phyloP scores from a whole-genome alignment of 176 grass and related monocot species.

The Poa pratensis region DNA sequence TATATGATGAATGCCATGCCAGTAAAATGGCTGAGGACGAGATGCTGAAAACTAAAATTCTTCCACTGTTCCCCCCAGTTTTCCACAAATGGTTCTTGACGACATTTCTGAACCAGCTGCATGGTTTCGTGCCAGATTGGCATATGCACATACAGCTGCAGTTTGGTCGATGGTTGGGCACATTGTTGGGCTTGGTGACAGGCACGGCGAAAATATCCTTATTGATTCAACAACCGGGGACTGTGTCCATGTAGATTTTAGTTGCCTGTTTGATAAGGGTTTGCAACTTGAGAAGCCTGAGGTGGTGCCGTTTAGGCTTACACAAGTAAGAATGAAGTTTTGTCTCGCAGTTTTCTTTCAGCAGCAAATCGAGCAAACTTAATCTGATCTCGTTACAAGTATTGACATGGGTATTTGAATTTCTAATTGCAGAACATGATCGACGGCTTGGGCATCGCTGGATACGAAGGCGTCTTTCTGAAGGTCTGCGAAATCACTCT shows the following conservation, averaged over 20 bases:
- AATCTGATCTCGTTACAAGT: background rate
- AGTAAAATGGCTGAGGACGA: constrained; percentile 76
- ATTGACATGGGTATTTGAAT: constrained; percentile 2
- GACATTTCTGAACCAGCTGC: constrained; percentile 98
- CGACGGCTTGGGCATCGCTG: constrained; percentile 88
- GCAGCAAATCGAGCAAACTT: background rate
- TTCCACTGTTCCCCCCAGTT: constrained; percentile 91
- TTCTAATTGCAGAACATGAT: constrained; percentile 83
- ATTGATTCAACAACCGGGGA: constrained; percentile 86
- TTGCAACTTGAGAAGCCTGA: constrained; percentile 88
- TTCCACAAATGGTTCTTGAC: constrained; percentile 97
- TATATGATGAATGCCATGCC: constrained; percentile 66
- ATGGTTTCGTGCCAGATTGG: constrained; percentile 90
- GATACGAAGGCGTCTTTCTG: constrained; percentile 93
- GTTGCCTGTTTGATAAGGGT: constrained; percentile 91
- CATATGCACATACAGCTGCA: constrained; percentile 82
- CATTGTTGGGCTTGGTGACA: constrained; percentile 93
- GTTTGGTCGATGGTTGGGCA: constrained; percentile 99
- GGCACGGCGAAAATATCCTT: constrained; percentile 93
- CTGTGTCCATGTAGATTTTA: constrained; percentile 96
- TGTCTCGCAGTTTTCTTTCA: background rate
- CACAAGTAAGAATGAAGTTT: constrained; percentile 56
- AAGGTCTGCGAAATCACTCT: constrained; percentile 95
- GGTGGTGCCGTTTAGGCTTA: constrained; percentile 94
- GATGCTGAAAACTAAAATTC: constrained; percentile 82